These are phyloP conservation scores for Apocynum venetum DNA, from an alignment of 257 asterid species.

Conservation along the genomic window DNA sequence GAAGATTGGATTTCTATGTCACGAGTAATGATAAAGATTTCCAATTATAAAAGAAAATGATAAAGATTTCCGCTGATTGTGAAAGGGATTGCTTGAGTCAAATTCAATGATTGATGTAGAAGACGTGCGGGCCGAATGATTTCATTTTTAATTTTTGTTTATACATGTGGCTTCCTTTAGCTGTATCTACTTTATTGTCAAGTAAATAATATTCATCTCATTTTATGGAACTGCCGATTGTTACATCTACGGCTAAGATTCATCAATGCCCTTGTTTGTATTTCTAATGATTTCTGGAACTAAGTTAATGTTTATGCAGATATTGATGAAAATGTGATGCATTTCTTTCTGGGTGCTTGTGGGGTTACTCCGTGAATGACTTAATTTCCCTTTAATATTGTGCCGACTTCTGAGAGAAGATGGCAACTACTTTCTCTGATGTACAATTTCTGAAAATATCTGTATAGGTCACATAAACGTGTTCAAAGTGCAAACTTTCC, in stretches of 20 bases:
- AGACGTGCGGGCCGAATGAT: neutral
- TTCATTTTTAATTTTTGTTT: neutral
- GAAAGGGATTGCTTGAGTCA: neutral
- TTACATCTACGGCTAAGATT: neutral
- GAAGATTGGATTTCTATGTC: conserved; percentile 1
- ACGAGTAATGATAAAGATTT: neutral
- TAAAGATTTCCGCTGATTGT: neutral
- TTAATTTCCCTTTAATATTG: neutral
- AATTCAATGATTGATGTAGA: conserved; percentile 7
- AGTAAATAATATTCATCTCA: neutral
- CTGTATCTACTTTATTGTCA: neutral
- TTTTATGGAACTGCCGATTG: neutral
- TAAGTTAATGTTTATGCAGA: neutral
- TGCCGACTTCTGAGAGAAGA: neutral
- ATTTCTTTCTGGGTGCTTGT: neutral
- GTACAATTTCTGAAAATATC: conserved; percentile 13
- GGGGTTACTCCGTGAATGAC: neutral
- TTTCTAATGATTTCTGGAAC: neutral
- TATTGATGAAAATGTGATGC: neutral
- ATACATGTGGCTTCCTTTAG: neutral
- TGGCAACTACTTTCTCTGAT: conserved; percentile 6
- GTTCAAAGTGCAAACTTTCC: neutral
- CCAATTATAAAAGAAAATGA: neutral
- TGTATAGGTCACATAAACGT: conserved; percentile 10
- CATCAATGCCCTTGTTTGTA: neutral